Base-by-base conservation (phyloP, 345 rosid genomes). In the Capsella bursapastoris region DNA sequence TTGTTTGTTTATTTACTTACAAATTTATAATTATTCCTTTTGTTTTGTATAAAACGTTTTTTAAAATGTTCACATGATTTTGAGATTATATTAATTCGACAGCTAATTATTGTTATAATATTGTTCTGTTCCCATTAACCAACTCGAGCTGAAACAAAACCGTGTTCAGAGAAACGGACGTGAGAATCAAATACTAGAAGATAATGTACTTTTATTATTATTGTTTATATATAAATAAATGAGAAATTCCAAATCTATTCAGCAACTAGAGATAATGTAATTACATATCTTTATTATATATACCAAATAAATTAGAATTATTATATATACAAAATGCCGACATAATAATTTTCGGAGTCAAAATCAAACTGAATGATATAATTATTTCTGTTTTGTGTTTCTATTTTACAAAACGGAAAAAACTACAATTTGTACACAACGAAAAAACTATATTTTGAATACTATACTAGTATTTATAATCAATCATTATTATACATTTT, bases 11-110 rank as follows among this genome's bases (percentile, higher is more conserved):
- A 29, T 63, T 53, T 64, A 22, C 32, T 43, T 51, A 25, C 41
- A 16, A 50, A 41, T 28, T 3, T 50, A n/a, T 14, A 34, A 14
- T 22, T 35, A 31, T 50, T 71, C 68, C 13, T 51, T 71, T 44
- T 57, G 55, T 28, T 28, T 22, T 22, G 25, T 22, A 22, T 22
- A 27, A 13, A 6, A 40, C 43, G 47, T 14, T 45, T 14, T 45
- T 5, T 16, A 44, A 44, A 14, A 13, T 7, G 12, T 32, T 70
- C 4, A 32, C 57, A 57, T 22, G 15, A 32, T 45, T 44, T 27
- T 32, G 47, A 69, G 14, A 31, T 32, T 44, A 35, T 31, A 13
- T 44, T 31, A 12, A 16, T 50, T 2, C 0, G n/a, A 37, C 9
- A 35, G 38, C 11, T 38, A 27, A 37, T n/a, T 51, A 49, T 16